Base-by-base conservation (phyloP, 768 basidiomycete genomes). In the Lyophyllum shimeji region DNA sequence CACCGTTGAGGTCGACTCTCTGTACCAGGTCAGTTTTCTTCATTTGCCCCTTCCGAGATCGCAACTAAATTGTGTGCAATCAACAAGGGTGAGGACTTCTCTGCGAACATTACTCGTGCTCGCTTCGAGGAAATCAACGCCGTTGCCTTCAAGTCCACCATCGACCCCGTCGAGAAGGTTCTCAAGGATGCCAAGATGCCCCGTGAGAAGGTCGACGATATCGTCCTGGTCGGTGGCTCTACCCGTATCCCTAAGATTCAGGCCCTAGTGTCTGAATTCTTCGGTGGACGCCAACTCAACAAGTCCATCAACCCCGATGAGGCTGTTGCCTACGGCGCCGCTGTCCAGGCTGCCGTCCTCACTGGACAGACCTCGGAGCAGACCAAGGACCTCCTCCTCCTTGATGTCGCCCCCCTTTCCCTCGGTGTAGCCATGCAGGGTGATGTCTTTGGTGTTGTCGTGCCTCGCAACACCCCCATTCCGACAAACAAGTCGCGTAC, bases 371-470 rank as follows among this genome's bases (percentile, higher is more conserved):
- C 95, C 47, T 98, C 95, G 33, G 97, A 99, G 65, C 96, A 98
- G 82, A 99, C 97, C 57, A 90, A 94, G 74, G 96, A 98, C 71
- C 89, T 99, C 63, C 87, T 99, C 67, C 86, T 99, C 65, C 94
- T 99, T 67, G 97, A 99, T 77, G 96, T 99, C 61, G 90, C 97
- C 61, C 96, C 97, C 62, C 84, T 99, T 56, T 98, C 95, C 60
- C 90, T 99, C 67, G 96, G 96, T 88, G 97, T 99, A 64, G 97
- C 97, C 74, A 99, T 99, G 97, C 97, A 99, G 76, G 97, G 97
- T 69, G 97, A 99, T 72, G 93, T 99, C 71, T 99, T 99, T 75
- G 97, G 97, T 81, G 90, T 98, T 60, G 97, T 99, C 69, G 95
- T 99, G 66, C 96, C 96, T 70, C 91, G 97, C 66, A 99, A 99